phyloP scores from a whole-genome alignment of 345 rosid genomes.

The Eucalyptus tenuipes region DNA sequence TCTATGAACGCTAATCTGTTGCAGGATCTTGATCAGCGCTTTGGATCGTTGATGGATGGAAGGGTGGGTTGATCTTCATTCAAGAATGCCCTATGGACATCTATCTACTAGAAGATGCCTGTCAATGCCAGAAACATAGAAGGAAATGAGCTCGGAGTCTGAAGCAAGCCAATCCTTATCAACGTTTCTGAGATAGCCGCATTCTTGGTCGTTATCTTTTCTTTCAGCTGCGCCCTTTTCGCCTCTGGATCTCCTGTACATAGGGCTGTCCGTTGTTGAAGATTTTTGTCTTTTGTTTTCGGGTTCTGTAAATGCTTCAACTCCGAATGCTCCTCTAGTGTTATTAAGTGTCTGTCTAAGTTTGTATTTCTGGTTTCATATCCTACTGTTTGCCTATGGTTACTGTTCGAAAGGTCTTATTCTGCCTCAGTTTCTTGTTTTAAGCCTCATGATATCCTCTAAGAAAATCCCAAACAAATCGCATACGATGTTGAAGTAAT shows the following conservation, averaged over 20 bases:
- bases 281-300: not conserved
- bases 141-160: not conserved
- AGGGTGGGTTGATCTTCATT: not conserved
- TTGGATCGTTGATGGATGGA: conserved; percentile 55
- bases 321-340: not conserved
- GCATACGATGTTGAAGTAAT: not conserved
- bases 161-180: not conserved
- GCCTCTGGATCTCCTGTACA: not conserved
- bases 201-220: not conserved
- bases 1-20: not conserved
- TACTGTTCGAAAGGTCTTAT: not conserved
- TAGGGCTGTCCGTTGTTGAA: not conserved
- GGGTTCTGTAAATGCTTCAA: not conserved
- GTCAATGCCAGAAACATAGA: not conserved
- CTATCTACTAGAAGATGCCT: not conserved
- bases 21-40: conserved; percentile 57
- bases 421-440: not conserved
- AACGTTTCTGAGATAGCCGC: not conserved
- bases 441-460: not conserved
- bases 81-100: not conserved
- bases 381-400: not conserved
- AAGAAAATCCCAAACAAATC: not conserved
- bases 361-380: not conserved
- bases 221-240: not conserved
- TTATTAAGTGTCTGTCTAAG: not conserved